Evolutionary conservation across 2,329 filamentous ascomycete genomes (phyloP).

Genomic region (Hypoxylon sp.): DNA sequence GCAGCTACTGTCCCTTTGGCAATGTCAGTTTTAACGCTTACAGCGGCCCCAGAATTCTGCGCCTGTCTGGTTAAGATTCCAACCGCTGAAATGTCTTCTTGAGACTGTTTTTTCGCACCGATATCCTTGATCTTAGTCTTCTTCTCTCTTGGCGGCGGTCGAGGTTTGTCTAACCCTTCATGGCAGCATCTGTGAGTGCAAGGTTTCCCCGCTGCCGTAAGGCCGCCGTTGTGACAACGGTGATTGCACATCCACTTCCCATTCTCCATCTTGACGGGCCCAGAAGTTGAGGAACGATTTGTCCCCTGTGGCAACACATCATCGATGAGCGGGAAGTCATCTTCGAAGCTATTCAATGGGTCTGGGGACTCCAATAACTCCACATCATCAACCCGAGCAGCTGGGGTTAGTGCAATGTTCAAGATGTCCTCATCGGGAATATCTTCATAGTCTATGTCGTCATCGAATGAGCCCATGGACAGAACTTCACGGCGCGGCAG

Average conservation of each 20-base stretch:
- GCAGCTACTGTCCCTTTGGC: constrained; percentile 3
- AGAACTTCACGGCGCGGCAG: background rate
- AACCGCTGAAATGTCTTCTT: constrained; percentile 12
- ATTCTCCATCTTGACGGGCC: constrained; percentile 72
- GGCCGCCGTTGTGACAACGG: constrained; percentile 64
- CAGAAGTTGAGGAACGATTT: constrained; percentile 31
- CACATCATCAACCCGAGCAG: constrained; percentile 46
- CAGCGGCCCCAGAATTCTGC: background rate
- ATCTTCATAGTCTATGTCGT: constrained; percentile 53
- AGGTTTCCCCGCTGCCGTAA: constrained; percentile 57
- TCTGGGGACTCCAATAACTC: constrained; percentile 34
- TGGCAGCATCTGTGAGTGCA: constrained; percentile 83
- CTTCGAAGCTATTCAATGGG: constrained; percentile 48
- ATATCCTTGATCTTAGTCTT: constrained; percentile 48
- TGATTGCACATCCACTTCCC: constrained; percentile 84
- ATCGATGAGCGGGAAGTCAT: constrained; percentile 69
- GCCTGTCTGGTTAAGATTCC: background rate
- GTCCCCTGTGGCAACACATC: constrained; percentile 58
- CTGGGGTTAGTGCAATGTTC: constrained; percentile 51
- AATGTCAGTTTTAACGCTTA: background rate
- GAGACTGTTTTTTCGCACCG: constrained; percentile 30
- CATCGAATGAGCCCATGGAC: constrained; percentile 14
- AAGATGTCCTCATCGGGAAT: constrained; percentile 62
- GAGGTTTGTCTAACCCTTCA: constrained; percentile 77
- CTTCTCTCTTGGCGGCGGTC: constrained; percentile 58